Conservation (phyloP, 2,329 filamentous ascomycete species). For the Albifimbria verrucaria region DNA sequence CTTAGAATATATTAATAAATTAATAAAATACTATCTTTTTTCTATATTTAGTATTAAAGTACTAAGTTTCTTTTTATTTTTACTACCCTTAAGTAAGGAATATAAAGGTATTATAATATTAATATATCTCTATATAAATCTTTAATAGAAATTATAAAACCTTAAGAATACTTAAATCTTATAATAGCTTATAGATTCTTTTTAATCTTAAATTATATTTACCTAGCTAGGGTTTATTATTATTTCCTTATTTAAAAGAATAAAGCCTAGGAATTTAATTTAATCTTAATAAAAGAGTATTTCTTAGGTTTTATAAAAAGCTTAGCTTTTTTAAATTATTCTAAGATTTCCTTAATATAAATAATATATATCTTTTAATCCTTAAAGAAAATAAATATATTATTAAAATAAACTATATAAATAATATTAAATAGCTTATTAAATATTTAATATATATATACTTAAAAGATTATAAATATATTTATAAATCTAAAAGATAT, state of each 20-base stretch:
- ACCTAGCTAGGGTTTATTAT: conserved; percentile 3
- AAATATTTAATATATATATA: conserved; percentile 13
- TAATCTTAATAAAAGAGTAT: conserved; percentile 8
- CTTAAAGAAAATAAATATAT: conserved; percentile 13
- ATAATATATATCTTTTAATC: conserved; percentile 7
- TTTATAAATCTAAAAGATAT: conserved; percentile 12
- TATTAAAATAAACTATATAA: conserved; percentile 13
- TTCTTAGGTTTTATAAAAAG: conserved; percentile 10
- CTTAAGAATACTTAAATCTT: conserved; percentile 4
- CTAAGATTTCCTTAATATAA: conserved; percentile 9
- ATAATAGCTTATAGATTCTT: conserved; percentile 1
- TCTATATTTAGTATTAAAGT: not conserved
- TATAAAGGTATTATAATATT: conserved; percentile 5
- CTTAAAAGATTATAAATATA: conserved; percentile 10
- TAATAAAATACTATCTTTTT: not conserved
- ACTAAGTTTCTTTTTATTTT: not conserved
- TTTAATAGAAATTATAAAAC: conserved; percentile 7
- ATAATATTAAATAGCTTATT: conserved; percentile 10
- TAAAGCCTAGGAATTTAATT: conserved; percentile 5
- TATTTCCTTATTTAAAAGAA: conserved; percentile 5
- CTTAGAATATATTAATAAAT: not conserved
- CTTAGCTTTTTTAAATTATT: conserved; percentile 5
- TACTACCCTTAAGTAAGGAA: conserved; percentile 1
- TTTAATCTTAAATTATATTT: conserved; percentile 5
- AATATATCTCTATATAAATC: conserved; percentile 2